These are phyloP conservation scores for Ascochyta fabae DNA, from an alignment of 2,329 filamentous ascomycete species.

Conservation along the genomic window DNA sequence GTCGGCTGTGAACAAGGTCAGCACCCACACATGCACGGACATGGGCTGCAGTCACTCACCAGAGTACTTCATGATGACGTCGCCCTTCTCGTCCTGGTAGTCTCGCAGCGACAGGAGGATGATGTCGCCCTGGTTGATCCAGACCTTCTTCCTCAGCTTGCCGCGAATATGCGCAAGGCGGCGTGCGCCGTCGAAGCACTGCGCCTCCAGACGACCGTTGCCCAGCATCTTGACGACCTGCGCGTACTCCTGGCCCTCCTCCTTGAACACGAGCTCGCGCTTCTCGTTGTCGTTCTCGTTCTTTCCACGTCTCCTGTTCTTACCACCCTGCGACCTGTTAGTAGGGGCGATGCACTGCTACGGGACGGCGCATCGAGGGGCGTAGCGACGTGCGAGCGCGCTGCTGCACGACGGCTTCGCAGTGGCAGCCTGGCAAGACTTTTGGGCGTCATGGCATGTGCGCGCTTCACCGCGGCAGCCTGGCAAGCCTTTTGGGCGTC, in stretches of 20 bases:
- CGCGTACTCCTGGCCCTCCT: slow-evolving; percentile 92
- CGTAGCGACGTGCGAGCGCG: background rate
- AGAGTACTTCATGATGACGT: slow-evolving; percentile 90
- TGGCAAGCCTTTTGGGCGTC: background rate
- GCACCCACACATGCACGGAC: slow-evolving; percentile 71
- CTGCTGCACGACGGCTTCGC: slow-evolving; percentile 20
- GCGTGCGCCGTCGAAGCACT: slow-evolving; percentile 94
- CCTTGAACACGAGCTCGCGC: slow-evolving; percentile 98
- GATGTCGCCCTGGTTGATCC: slow-evolving; percentile 95
- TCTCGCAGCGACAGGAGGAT: slow-evolving; percentile 73
- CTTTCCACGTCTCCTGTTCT: slow-evolving; percentile 98
- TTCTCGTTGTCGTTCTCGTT: slow-evolving; percentile 97
- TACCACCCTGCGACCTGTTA: slow-evolving; percentile 74
- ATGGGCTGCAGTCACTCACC: slow-evolving; percentile 21
- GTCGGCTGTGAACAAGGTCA: slow-evolving; percentile 78
- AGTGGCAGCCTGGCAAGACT: background rate
- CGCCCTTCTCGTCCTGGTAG: slow-evolving; percentile 93
- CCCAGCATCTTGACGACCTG: slow-evolving; percentile 96
- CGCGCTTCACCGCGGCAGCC: slow-evolving; percentile 19
- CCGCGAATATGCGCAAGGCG: slow-evolving; percentile 86
- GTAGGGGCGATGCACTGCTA: background rate
- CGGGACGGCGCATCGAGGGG: too few species aligned
- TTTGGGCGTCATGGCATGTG: background rate
- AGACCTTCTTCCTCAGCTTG: slow-evolving; percentile 98
- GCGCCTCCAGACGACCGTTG: slow-evolving; percentile 89